Conservation (phyloP, 768 basidiomycete genomes). For the Phanerochaete sordida region DNA sequence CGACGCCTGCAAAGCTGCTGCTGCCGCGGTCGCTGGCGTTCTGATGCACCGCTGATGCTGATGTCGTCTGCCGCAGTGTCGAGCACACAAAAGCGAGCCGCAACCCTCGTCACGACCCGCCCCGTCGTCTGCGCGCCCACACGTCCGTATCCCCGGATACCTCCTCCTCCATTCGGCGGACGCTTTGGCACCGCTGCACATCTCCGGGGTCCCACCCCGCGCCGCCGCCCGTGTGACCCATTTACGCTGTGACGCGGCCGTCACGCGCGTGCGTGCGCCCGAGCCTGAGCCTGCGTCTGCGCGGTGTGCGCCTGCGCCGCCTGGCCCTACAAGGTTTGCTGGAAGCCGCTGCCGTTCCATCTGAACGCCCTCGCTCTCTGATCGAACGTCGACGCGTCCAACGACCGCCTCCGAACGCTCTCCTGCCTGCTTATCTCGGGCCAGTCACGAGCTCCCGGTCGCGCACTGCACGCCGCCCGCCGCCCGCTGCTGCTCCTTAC, state of each 20-base stretch:
- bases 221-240: background rate
- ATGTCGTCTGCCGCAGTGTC: background rate
- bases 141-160: background rate
- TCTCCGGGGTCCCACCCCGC: slow-evolving; percentile 1
- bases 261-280: no score
- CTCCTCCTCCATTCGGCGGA: background rate
- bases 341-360: slow-evolving; percentile 8
- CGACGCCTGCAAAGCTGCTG: no score
- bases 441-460: background rate
- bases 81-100: background rate
- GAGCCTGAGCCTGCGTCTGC: background rate
- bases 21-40: background rate
- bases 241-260: background rate
- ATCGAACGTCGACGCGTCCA: slow-evolving; percentile 3
- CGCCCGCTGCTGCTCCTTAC: no score
- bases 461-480: no score
- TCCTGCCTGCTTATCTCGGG: background rate
- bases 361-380: slow-evolving; percentile 9
- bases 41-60: background rate
- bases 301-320: no score
- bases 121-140: background rate
- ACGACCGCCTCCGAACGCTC: background rate
- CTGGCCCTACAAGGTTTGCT: background rate
- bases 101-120: background rate
- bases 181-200: background rate